These are phyloP conservation scores for Cladophialophora chaetospira DNA, from an alignment of 2,329 filamentous ascomycete species.

Conservation along the genomic window DNA sequence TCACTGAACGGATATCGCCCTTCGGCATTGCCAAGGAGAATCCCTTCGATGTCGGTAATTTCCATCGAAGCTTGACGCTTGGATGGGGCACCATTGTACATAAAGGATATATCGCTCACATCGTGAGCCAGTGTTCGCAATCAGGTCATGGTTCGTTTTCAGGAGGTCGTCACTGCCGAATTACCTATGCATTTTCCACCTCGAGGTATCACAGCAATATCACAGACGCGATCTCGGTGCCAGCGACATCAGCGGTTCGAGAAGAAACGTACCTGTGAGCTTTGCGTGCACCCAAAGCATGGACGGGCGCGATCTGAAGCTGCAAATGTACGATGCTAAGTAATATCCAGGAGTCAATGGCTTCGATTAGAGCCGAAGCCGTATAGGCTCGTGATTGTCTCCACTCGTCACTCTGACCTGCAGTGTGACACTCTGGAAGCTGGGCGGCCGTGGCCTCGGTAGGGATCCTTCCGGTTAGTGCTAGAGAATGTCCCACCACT, in stretches of 20 bases:
- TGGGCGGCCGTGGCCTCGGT: not conserved
- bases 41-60: no score
- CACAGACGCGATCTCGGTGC: not conserved
- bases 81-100: not conserved
- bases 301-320: not conserved
- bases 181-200: not conserved
- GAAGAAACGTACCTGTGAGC: not conserved
- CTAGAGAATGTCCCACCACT: conserved; percentile 23
- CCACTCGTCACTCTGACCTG: not conserved
- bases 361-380: not conserved
- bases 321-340: not conserved
- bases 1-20: no score
- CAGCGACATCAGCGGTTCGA: not conserved
- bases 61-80: not conserved
- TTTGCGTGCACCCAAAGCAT: not conserved
- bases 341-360: not conserved
- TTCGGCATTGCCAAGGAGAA: no score
- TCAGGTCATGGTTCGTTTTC: no score
- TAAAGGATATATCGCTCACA: not conserved
- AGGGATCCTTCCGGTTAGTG: not conserved
- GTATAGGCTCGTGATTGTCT: not conserved
- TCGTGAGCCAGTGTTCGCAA: not conserved
- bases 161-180: no score
- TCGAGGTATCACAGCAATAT: not conserved
- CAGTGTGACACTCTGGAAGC: not conserved